Base-by-base conservation (phyloP, 345 rosid genomes). In the Geranium brycei region DNA sequence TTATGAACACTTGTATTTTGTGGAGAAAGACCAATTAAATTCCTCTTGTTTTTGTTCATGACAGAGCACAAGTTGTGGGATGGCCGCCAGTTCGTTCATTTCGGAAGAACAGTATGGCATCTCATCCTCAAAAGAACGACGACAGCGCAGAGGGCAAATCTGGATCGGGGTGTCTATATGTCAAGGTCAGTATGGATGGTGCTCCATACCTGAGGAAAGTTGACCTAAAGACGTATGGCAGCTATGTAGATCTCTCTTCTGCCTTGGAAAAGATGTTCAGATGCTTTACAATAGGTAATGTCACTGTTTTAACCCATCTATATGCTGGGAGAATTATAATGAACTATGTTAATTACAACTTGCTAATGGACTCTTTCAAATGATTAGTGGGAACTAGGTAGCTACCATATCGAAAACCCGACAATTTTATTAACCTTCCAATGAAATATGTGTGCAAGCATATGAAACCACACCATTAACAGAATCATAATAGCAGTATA, bases 131-230 rank as follows among this genome's bases (percentile, higher is more conserved):
- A 57, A 83, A 83, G 80, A 78, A 65, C 68, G 64, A 51, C 51
- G 85, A 77, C 28, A 85, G 72, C 17, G 70, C 57, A 8, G 84
- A 79, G 62, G 78, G 70, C 7, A 81, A 76, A 71, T 69, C 71
- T 15, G 81, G 76, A 60, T 63, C 67, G 10, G 72, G 74, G 63
- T 81, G 84, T 58, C 73, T 78, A 61, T 81, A 78, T 64, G 81
- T 84, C 35, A 84, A 84, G 74, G 89, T 84, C 60, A 81, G 84
- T 70, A 76, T 84, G 89, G 86, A 84, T 72, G 86, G 86, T 53
- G 84, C 76, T 64, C 83, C 82, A 18, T 81, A 81, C 31, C 79
- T 83, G 57, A 78, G 89, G 73, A 84, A 84, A 74, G 80, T 84
- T 53, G 81, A 84, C 72, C 80, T 84, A 35, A 74, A 65, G 71